Evolutionary conservation across 169 alveolate genomes (phyloP).

Genomic region (Cyclospora cayetanensis): DNA sequence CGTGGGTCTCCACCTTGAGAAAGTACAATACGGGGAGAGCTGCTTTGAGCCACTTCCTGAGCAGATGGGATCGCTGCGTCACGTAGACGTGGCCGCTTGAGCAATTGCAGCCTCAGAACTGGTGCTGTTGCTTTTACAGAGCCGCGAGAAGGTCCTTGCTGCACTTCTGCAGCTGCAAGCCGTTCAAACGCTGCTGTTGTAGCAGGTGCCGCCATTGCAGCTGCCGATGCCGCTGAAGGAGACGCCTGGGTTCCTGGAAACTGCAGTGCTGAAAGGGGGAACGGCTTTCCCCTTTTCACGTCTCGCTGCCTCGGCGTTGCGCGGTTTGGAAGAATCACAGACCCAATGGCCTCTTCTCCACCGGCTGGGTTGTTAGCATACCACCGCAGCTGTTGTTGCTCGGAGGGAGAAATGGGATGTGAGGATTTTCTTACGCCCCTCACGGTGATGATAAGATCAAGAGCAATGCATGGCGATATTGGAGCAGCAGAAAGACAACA

Average conservation of each 20-base stretch:
- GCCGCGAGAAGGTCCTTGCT: neutral
- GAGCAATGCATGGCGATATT: conserved; percentile 23
- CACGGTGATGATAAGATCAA: conserved; percentile 3
- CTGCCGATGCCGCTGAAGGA: neutral
- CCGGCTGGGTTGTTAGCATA: neutral
- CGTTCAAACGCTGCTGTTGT: neutral
- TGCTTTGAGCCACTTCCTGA: neutral
- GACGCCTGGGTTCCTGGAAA: neutral
- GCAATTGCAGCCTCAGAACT: conserved; percentile 56
- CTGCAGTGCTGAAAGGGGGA: neutral
- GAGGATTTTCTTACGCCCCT: neutral
- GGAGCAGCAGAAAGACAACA: conserved; percentile 56
- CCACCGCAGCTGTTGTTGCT: conserved; percentile 8
- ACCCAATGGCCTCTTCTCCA: neutral
- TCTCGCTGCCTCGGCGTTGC: neutral
- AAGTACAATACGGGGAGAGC: conserved; percentile 31
- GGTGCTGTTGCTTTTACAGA: conserved; percentile 56
- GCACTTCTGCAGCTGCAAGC: conserved; percentile 7
- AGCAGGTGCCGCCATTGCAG: neutral
- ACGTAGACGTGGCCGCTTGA: conserved; percentile 59
- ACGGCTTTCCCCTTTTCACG: neutral
- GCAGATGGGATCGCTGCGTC: conserved; percentile 14
- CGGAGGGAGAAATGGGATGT: neutral
- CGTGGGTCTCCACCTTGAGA: neutral
- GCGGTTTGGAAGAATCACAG: neutral